phyloP scores from a whole-genome alignment of 2,329 filamentous ascomycete species.

The Exophiala sideris region DNA sequence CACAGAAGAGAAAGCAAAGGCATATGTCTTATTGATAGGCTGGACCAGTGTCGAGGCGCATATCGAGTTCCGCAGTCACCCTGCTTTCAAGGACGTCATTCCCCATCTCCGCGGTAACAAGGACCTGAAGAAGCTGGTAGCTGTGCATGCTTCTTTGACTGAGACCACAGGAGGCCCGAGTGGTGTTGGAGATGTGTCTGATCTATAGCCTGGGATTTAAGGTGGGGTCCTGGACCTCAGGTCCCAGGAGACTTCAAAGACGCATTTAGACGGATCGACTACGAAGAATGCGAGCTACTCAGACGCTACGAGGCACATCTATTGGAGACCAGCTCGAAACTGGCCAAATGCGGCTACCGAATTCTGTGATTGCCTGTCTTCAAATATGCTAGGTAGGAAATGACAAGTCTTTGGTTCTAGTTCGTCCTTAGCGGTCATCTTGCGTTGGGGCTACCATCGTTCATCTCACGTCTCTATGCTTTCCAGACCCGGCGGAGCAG shows the following conservation, averaged over 20 bases:
- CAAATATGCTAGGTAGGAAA: too few species aligned
- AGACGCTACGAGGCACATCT: too few species aligned
- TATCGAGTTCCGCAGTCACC: conserved; percentile 34
- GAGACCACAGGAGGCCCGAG: neutral
- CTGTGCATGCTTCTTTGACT: conserved; percentile 21
- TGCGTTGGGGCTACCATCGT: too few species aligned
- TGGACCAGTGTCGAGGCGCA: conserved; percentile 41
- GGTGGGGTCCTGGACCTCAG: neutral
- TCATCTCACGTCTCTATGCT: too few species aligned
- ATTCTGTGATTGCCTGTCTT: too few species aligned
- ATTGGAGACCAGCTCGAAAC: too few species aligned
- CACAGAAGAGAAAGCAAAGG: conserved; percentile 31
- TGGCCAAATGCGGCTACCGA: too few species aligned
- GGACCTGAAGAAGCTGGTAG: conserved; percentile 21
- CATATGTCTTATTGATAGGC: conserved; percentile 33
- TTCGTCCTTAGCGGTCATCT: too few species aligned
- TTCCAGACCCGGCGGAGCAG: too few species aligned
- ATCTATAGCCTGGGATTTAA: neutral
- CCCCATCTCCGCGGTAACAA: conserved; percentile 14
- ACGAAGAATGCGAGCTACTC: neutral
- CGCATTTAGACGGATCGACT: neutral
- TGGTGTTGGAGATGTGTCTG: neutral
- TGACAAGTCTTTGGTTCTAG: too few species aligned
- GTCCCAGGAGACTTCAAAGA: neutral
- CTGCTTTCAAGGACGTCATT: conserved; percentile 35